A percentile compares a stretch with the other conserved stretches of the same genome.
Evolutionary conservation across 371 early-diverging fungal genomes (phyloP).

Genomic region (Saksenaea oblongispora): DNA sequence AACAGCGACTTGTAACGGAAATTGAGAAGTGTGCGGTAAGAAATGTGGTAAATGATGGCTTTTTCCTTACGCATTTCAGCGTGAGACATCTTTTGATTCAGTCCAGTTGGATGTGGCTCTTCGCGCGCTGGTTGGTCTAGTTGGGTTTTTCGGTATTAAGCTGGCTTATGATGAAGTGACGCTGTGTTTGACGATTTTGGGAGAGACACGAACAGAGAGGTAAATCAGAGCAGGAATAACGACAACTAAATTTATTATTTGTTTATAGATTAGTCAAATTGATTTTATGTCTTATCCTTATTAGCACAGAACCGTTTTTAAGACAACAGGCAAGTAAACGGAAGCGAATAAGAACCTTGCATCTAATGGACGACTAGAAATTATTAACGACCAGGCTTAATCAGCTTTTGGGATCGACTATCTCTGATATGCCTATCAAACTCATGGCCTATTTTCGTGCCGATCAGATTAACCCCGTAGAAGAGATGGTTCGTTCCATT

Average conservation of each 20-base stretch:
- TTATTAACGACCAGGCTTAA: constrained; percentile 20
- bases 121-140: constrained; percentile 40
- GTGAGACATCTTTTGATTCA: constrained; percentile 6
- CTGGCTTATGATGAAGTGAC: constrained; percentile 28
- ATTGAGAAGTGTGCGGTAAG: constrained; percentile 24
- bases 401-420: constrained; percentile 27
- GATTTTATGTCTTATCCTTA: constrained; percentile 12
- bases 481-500: constrained; percentile 35
- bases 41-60: background rate
- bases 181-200: constrained; percentile 23
- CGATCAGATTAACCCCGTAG: constrained; percentile 41
- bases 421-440: constrained; percentile 44
- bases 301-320: constrained; percentile 16
- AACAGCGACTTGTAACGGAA: constrained; percentile 25
- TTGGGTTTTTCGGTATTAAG: constrained; percentile 45
- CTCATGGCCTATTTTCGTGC: constrained; percentile 42
- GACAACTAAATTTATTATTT: background rate
- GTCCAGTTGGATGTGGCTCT: constrained; percentile 26
- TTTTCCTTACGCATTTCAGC: background rate
- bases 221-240: background rate
- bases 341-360: background rate
- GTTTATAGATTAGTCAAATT: constrained; percentile 11
- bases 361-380: constrained; percentile 14
- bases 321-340: constrained; percentile 3
- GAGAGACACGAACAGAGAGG: constrained; percentile 29